phyloP scores from a whole-genome alignment of 108 stramenopile genomes.

The Pseudonitzschia multistriata region DNA sequence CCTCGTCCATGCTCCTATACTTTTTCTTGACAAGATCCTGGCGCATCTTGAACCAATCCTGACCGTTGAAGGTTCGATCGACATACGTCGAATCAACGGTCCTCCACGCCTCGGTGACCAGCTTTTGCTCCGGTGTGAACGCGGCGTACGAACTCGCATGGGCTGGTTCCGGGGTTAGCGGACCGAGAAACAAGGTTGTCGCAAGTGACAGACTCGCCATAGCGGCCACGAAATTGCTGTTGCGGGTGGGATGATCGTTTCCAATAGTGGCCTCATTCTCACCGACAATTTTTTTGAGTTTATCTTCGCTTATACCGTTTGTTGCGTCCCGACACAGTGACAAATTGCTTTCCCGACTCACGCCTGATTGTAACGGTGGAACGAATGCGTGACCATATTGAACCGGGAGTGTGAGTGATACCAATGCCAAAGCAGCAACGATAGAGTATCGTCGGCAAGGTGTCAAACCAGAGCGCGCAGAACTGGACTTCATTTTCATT shows the following conservation, averaged over 20 bases:
- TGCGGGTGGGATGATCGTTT: no score
- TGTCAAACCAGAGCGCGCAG: no score
- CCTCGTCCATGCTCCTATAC: constrained; percentile 79
- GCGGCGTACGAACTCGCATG: constrained; percentile 61
- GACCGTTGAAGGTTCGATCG: constrained; percentile 92
- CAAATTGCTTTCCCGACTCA: not conserved
- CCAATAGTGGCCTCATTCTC: not conserved
- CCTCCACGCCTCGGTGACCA: constrained; percentile 86
- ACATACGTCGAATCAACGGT: constrained; percentile 81
- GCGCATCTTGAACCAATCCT: constrained; percentile 91
- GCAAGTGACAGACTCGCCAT: not conserved
- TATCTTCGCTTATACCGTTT: not conserved
- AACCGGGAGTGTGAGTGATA: not conserved
- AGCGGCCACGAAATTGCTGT: not conserved
- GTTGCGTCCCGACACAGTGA: not conserved
- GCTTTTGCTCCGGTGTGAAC: constrained; percentile 70
- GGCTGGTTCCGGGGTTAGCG: constrained; percentile 6
- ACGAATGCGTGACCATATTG: constrained; percentile 7
- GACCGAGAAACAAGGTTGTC: not conserved
- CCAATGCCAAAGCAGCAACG: not conserved
- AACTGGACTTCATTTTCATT: no score
- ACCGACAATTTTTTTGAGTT: not conserved
- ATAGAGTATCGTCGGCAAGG: not conserved
- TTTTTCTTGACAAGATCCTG: constrained; percentile 68
- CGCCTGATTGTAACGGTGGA: not conserved